phyloP scores from a whole-genome alignment of 106 monocot genomes.

The Cymbidium sinense region DNA sequence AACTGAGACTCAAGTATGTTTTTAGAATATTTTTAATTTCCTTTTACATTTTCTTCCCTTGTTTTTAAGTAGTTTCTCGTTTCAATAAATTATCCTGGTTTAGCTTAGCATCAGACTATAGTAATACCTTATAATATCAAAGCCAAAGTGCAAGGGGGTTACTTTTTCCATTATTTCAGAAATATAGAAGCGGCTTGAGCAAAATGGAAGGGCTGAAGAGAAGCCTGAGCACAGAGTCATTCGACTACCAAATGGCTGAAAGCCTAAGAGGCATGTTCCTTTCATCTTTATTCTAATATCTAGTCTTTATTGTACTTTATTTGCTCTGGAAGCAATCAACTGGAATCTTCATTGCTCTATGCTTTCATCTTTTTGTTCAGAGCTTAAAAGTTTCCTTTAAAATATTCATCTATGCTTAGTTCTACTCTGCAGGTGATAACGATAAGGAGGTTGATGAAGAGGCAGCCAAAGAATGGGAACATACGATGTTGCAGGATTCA shows the following conservation, averaged over 20 bases:
- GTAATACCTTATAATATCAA: neutral
- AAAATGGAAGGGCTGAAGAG: constrained; percentile 68
- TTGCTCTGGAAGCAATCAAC: neutral
- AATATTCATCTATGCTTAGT: neutral
- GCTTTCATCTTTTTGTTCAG: neutral
- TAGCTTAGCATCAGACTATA: neutral
- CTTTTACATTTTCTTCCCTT: neutral
- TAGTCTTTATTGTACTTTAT: neutral
- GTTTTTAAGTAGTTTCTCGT: neutral
- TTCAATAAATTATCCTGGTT: neutral
- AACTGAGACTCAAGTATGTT: constrained; percentile 47
- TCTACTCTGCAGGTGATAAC: constrained; percentile 37
- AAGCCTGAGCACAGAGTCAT: constrained; percentile 53
- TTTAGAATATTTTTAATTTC: neutral
- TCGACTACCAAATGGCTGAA: constrained; percentile 60
- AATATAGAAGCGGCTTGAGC: constrained; percentile 30
- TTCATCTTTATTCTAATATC: neutral
- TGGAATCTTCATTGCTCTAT: neutral
- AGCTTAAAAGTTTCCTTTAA: neutral
- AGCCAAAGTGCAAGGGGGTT: neutral
- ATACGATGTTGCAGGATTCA: constrained; percentile 75
- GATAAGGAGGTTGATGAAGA: constrained; percentile 82
- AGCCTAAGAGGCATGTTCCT: constrained; percentile 37
- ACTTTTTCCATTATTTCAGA: constrained; percentile 34
- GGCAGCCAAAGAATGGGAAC: constrained; percentile 94